Base-by-base conservation (phyloP, 1,284 basidiomycete genomes). In the Singerocomus rubriflavus region DNA sequence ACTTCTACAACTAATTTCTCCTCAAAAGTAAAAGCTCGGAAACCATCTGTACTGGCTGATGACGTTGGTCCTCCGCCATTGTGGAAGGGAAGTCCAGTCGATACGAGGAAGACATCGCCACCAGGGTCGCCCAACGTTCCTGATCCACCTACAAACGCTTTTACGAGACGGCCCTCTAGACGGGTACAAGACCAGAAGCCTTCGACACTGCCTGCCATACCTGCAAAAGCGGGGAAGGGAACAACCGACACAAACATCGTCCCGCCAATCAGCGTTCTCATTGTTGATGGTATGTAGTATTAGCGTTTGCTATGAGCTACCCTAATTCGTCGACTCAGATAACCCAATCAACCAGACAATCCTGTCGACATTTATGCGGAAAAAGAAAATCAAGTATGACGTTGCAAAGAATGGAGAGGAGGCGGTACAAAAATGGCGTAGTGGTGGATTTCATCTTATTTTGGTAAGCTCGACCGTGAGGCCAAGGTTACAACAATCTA, bases 331-430 rank as follows among this genome's bases (percentile, higher is more conserved):
- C 27, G 17, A 42, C 26, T 10, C 61, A 98, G 97, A 99, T 73
- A 99, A 99, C 66, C 91, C 93, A 4, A 99, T 99, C 74, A 99
- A 99, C 69, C 94, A 96, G 65, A 94, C 91, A 26, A 98, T 99
- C 68, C 75, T 99, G 52, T 91, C 90, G 33, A 96, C 91, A 43
- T 98, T 98, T 67, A 92, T 99, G 90, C 86, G 84, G 61, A 92
- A 90, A 74, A 98, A 95, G 74, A 91, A 90, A 71, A 97, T 99
- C 70, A 93, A 92, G 68, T 97, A 88, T 72, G 91, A 95, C 57
- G 83, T 96, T 43, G 97, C 97, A 12, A 93, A 89, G 66, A 93
- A 99, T 67, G 97, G 97, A 33, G 82, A 87, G 55, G 95, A 99
- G 71, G 97, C 97, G 0, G 92, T 99, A 9, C 82, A 93, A 58